Base-by-base conservation (phyloP, 2,329 filamentous ascomycete genomes). In the Aspergillus sp. region DNA sequence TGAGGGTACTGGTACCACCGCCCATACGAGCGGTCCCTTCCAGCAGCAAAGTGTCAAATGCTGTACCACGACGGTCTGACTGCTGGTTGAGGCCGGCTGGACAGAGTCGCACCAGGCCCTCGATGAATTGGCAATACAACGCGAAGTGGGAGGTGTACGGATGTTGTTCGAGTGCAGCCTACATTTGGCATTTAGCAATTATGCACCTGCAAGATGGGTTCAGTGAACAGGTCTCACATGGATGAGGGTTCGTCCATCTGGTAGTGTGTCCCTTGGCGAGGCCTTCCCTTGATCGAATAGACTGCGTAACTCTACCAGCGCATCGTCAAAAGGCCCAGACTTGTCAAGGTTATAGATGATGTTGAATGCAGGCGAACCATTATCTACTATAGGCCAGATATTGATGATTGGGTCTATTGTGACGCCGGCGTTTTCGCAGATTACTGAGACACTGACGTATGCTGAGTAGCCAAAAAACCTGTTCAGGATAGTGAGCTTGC, bases 381-480 rank as follows among this genome's bases (percentile, higher is more conserved):
- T n/a, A 11, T 11, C 19, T 7, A 43, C 40, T 6, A 43, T 17
- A 17, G 9, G 15, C 40, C n/a, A 11, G 5, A 43, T 7, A 19
- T 1, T 11, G 4, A 43, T 3, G n/a, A 8, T 17, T 2, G 40
- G 40, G 1, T 15, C 8, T 2, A 43, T 43, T 21, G 17, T 11
- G 1, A 43, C 6, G 8, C 3, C 14, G 0, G n/a, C 7, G 8
- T 9, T 15, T 5, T 43, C 40, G 2, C 8, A 17, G 15, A 43
- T 12, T 9, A 43, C 1, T 1, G 6, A 1, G 8, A 43, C 4
- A 11, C 12, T 2, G 4, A 43, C 0, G 6, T 19, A 1, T 1
- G 40, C 40, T 43, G 40, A 17, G 7, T 0, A 43, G 3, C 40
- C 40, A 8, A 21, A n/a, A 4, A 43, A 43, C 40, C n/a, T 4